Evolutionary conservation across 2,329 filamentous ascomycete species (phyloP).

Genomic region (Fusarium nodosum): DNA sequence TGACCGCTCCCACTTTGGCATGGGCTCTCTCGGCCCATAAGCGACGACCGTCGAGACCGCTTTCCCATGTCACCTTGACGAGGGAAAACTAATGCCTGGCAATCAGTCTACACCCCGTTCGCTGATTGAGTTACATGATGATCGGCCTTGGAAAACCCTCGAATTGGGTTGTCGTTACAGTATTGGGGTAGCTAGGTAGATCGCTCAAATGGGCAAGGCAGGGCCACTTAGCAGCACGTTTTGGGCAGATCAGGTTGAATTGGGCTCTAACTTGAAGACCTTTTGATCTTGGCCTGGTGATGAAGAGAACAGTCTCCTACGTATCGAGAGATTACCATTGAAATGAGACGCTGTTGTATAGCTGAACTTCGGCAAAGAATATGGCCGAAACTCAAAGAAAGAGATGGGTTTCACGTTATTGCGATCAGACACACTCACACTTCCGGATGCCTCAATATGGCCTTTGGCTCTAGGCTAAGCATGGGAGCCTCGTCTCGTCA

Average conservation of each 20-base stretch:
- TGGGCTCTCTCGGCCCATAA: slow-evolving; percentile 37
- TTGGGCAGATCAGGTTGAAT: slow-evolving; percentile 17
- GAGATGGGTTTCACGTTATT: slow-evolving; percentile 19
- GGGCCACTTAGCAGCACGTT: slow-evolving; percentile 13
- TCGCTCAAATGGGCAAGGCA: slow-evolving; percentile 12
- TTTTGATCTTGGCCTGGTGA: slow-evolving; percentile 31
- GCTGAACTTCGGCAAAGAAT: slow-evolving; percentile 24
- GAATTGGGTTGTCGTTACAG: slow-evolving; percentile 34
- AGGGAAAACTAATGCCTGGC: slow-evolving; percentile 31
- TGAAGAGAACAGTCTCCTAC: slow-evolving; percentile 12
- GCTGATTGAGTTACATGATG: slow-evolving; percentile 41
- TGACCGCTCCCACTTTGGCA: slow-evolving; percentile 37
- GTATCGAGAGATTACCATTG: background rate
- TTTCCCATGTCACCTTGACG: slow-evolving; percentile 33
- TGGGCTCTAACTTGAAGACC: slow-evolving; percentile 20
- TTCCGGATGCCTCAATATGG: slow-evolving; percentile 7
- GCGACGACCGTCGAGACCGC: slow-evolving; percentile 34
- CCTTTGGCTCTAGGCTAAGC: slow-evolving; percentile 8
- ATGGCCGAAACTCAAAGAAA: slow-evolving; percentile 14
- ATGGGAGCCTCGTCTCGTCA: slow-evolving; percentile 44
- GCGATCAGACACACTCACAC: slow-evolving; percentile 4
- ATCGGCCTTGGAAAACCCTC: slow-evolving; percentile 41
- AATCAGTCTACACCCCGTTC: slow-evolving; percentile 4
- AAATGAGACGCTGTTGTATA: background rate
- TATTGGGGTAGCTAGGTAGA: slow-evolving; percentile 10